A percentile compares a stretch with the other conserved stretches of the same genome.
Evolutionary conservation across 306 rosid genomes (phyloP).

Genomic region (Boehmeria nivea): DNA sequence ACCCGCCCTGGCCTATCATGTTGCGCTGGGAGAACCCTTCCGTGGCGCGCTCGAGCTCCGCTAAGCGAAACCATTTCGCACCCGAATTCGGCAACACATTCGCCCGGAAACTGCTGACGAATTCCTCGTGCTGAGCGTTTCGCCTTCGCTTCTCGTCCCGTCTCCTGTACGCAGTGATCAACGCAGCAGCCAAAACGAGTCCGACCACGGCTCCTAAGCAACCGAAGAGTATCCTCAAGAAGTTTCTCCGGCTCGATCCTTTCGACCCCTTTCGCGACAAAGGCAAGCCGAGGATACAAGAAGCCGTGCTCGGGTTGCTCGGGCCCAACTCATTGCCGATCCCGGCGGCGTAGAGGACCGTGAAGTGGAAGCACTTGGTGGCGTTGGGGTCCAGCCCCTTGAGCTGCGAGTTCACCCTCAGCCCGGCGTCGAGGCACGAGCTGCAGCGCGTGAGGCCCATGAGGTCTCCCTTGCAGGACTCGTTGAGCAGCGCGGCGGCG

Average conservation of each 20-base stretch:
- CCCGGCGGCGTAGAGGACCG: slow-evolving; percentile 51
- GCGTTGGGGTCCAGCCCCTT: slow-evolving; percentile 24
- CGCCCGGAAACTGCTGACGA: slow-evolving; percentile 42
- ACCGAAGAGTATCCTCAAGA: slow-evolving; percentile 39
- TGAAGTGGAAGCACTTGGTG: slow-evolving; percentile 40
- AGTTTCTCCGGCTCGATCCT: slow-evolving; percentile 14
- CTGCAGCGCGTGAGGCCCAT: slow-evolving; percentile 30
- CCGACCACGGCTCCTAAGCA: slow-evolving; percentile 44
- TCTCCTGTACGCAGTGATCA: slow-evolving; percentile 34
- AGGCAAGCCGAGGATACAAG: slow-evolving; percentile 53
- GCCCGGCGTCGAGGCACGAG: slow-evolving; percentile 45
- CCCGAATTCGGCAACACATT: slow-evolving; percentile 53
- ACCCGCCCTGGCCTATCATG: slow-evolving; percentile 63
- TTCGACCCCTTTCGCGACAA: slow-evolving; percentile 26
- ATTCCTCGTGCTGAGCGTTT: slow-evolving; percentile 29
- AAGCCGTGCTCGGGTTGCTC: slow-evolving; percentile 35
- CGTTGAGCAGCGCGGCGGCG: slow-evolving; percentile 26
- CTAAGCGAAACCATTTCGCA: slow-evolving; percentile 56
- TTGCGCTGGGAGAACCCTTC: slow-evolving; percentile 53
- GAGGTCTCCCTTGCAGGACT: slow-evolving; percentile 46
- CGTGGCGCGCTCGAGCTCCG: slow-evolving; percentile 70
- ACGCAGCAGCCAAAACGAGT: slow-evolving; percentile 24
- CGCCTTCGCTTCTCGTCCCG: slow-evolving; percentile 35
- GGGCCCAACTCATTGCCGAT: slow-evolving; percentile 61
- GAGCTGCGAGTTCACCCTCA: slow-evolving; percentile 31